These are phyloP conservation scores for Iris macrosiphon DNA, from an alignment of 106 monocot species.

Conservation along the genomic window DNA sequence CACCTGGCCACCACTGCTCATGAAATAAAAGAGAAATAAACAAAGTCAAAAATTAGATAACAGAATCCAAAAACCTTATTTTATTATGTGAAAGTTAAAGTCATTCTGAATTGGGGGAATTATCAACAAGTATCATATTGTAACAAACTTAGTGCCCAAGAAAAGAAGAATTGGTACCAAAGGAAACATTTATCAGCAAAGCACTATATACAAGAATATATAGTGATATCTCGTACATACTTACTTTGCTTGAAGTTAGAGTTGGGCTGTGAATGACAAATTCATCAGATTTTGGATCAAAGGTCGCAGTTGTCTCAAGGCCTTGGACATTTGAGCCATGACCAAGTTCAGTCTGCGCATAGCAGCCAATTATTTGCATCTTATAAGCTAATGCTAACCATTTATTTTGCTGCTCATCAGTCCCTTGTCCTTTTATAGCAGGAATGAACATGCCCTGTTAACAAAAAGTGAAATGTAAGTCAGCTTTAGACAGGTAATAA, in stretches of 20 bases:
- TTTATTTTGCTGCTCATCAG: conserved; percentile 91
- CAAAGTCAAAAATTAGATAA: no score
- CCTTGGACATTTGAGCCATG: conserved; percentile 99
- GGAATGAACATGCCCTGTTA: conserved; percentile 96
- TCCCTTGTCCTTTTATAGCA: conserved; percentile 87
- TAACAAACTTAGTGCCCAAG: no score
- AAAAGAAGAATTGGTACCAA: no score
- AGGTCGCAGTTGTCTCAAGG: conserved; percentile 98
- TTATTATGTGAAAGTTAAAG: no score
- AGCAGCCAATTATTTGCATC: conserved; percentile 96
- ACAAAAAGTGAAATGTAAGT: conserved; percentile 6
- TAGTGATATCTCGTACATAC: no score
- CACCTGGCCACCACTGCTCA: conserved; percentile 99
- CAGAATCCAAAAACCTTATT: no score
- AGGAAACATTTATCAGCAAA: background rate
- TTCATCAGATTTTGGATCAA: conserved; percentile 89
- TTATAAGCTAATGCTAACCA: conserved; percentile 85
- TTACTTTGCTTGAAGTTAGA: conserved; percentile 94
- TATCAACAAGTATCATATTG: no score
- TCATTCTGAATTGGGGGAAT: no score
- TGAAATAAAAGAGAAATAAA: no score
- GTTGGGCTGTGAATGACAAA: conserved; percentile 97
- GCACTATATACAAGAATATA: no score
- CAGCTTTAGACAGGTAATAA: background rate
- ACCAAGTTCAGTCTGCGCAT: conserved; percentile 99